Base-by-base conservation (phyloP, 306 rosid genomes). In the Sindora glabra region DNA sequence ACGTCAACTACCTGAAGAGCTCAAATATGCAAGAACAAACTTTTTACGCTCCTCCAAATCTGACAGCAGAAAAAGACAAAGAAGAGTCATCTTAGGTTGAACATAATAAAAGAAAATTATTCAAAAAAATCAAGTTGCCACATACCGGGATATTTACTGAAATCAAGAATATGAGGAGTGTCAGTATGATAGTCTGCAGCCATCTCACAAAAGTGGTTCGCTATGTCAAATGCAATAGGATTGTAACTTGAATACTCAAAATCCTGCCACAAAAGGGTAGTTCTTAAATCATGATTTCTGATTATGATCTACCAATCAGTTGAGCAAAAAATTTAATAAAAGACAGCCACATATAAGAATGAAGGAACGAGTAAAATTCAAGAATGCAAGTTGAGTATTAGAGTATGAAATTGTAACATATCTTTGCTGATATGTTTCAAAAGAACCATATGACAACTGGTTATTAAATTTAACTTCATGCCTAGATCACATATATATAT, bases 191-290 rank as follows among this genome's bases (percentile, higher is more conserved):
- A 89, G 74, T 89, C 77, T 25, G 95, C 95, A 24, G 84, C 87
- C 95, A 89, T 89, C 76, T 89, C 97, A 75, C 95, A 89, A 70
- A 89, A 89, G 82, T 89, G 95, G 64, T 89, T 89, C 70, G 97
- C 95, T 66, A 89, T 79, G 77, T 89, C 97, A 76, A 73, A 89
- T 44, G 92, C 95, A 63, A 83, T 52, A 34, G 95, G 83, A 69
- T 89, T 89, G 60, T 89, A 82, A 75, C 79, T 77, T 29, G 95
- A 80, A 80, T 89, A 89, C 70, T 89, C 95, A 51, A 83, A 89
- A 54, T 89, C 95, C 97, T 89, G 84, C 64, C 25, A 26, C 54
- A 72, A 48, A 63, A 62, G 59, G 17, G 14, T 10, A 9, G 45
- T 46, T 50, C 44, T 50, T 42, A 46, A 54, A 56, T 67, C 30